Base-by-base conservation (phyloP, 2,329 filamentous ascomycete species). In the Aspergillus caelatus region DNA sequence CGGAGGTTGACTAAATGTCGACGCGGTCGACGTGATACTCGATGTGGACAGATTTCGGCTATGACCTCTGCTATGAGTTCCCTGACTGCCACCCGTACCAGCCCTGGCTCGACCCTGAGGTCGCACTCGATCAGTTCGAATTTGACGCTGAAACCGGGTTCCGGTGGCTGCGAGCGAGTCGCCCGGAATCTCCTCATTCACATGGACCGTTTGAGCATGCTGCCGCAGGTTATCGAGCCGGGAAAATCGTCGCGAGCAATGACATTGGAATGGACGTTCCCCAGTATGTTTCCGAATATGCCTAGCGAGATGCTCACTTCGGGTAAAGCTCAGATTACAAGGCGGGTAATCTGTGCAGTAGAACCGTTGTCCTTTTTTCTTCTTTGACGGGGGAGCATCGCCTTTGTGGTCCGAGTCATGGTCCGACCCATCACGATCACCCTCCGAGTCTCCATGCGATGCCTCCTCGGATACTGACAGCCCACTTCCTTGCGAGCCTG, bases 251-350 rank as follows among this genome's bases (percentile, higher is more conserved):
- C 95, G 88, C 2, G 91, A 92, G 78, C 95, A 99, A 78, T 98
- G 95, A 70, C 95, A 99, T 78, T 96, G 91, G 72, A 98, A 99
- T 0, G 95, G 95, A 32, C 95, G 89, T 81, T 99, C 95, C 59
- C 95, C 95, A 0, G 95, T 99, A 74, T 99, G 95, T 86, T 98
- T 98, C 90, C 94, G 88, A 71, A 99, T 98, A 74, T 99, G 95
- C 58, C 95, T 87, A 19, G 94, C 94, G 65, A 99, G 79, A 82
- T 99, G 95, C 77, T 99, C 95, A 74, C 94, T 98, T 66, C 95
- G 85, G 0, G 95, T 98, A 75, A 99, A 99, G 78, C 93, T 97
- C 62, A 99, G 79, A 72, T 90, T 94, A 79, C 95, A 99, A 4
- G 94, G 94, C 30, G 94, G 94, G 71, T 93, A 98, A 36, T 97